These are phyloP conservation scores for Acanthamoeba triangularis DNA, from an alignment of 208 protist genomes.

Conservation along the genomic window DNA sequence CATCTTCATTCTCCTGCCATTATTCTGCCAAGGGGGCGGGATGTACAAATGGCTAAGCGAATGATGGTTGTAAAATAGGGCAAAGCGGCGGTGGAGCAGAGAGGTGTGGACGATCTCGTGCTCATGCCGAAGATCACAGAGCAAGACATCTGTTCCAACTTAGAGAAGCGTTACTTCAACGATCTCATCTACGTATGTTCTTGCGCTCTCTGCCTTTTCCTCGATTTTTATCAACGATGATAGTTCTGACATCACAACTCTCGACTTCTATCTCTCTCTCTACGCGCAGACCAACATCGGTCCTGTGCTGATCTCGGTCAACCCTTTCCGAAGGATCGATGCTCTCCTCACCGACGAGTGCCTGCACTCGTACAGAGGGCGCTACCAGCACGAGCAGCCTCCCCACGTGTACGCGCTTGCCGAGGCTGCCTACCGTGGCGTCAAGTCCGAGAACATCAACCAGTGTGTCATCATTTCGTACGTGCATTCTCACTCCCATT, in stretches of 20 bases:
- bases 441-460: constrained; percentile 90
- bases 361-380: constrained; percentile 87
- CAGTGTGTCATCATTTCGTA: constrained; percentile 97
- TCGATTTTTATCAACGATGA: not conserved
- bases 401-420: constrained; percentile 97
- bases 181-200: constrained; percentile 87
- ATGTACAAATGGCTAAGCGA: not conserved
- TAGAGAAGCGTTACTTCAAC: constrained; percentile 90
- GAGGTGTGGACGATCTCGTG: constrained; percentile 95
- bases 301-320: constrained; percentile 96
- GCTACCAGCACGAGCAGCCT: constrained; percentile 88
- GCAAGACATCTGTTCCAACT: constrained; percentile 93
- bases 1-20: not conserved
- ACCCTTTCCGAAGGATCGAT: constrained; percentile 88
- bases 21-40: not conserved
- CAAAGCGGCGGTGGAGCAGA: constrained; percentile 55
- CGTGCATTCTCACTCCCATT: not conserved
- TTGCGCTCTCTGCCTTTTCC: not conserved
- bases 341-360: constrained; percentile 91
- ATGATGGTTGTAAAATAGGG: not conserved
- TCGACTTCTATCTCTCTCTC: constrained; percentile 78
- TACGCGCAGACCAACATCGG: constrained; percentile 92
- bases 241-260: not conserved
- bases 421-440: constrained; percentile 95
- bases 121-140: constrained; percentile 95